These are phyloP conservation scores for Pichia cactophila DNA, from an alignment of 1,139 yeast species.

Conservation along the genomic window DNA sequence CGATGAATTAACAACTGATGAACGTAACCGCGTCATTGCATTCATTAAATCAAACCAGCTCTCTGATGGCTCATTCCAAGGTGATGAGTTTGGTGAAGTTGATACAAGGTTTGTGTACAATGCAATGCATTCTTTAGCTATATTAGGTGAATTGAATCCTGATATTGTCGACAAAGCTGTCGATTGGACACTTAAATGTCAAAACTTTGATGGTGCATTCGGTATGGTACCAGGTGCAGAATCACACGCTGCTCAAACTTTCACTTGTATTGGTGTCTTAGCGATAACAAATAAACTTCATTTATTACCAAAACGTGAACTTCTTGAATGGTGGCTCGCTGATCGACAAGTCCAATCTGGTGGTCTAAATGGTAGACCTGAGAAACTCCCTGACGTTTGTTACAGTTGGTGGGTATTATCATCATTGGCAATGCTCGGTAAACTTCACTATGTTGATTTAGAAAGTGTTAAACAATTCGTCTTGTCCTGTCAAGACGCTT, in stretches of 20 bases:
- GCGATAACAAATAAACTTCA: conserved; percentile 56
- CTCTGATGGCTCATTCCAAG: conserved; percentile 74
- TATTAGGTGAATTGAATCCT: conserved; percentile 56
- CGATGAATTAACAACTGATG: conserved; percentile 29
- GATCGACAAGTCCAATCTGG: conserved; percentile 89
- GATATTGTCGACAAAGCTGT: conserved; percentile 60
- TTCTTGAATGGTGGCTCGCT: conserved; percentile 75
- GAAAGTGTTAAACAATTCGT: conserved; percentile 58
- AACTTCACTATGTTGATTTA: conserved; percentile 67
- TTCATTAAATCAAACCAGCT: conserved; percentile 56
- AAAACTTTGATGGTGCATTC: conserved; percentile 93
- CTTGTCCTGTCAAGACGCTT: conserved; percentile 66
- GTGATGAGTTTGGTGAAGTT: conserved; percentile 85
- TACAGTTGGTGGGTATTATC: conserved; percentile 98
- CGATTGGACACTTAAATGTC: conserved; percentile 58
- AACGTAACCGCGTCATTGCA: conserved; percentile 30
- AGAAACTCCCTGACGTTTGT: conserved; percentile 92
- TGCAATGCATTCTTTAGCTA: conserved; percentile 65
- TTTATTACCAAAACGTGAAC: conserved; percentile 43
- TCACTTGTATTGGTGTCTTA: conserved; percentile 76
- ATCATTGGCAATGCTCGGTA: conserved; percentile 59
- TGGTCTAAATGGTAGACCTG: conserved; percentile 95
- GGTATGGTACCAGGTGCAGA: conserved; percentile 94
- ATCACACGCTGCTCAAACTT: conserved; percentile 89
- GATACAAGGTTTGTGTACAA: conserved; percentile 88